These are phyloP conservation scores for Verticillium albo-atrum DNA, from an alignment of 2,329 filamentous ascomycete species.

Conservation along the genomic window DNA sequence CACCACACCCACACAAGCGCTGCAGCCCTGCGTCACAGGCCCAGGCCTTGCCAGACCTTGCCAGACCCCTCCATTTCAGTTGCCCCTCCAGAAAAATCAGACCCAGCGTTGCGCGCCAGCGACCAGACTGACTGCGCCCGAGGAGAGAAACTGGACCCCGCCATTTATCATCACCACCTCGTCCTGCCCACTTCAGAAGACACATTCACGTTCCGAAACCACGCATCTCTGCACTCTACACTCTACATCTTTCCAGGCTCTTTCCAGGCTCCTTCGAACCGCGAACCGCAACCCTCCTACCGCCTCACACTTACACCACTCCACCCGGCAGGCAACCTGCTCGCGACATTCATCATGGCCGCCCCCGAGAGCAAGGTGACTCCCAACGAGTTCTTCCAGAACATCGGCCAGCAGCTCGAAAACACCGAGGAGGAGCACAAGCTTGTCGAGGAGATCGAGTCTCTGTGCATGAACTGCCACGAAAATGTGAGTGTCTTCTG, in stretches of 20 bases:
- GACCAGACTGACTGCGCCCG: not conserved
- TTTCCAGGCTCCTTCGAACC: not conserved
- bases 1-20: not conserved
- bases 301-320: too few species aligned
- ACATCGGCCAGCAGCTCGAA: constrained; percentile 58
- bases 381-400: constrained; percentile 53
- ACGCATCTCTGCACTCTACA: not conserved
- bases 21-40: constrained; percentile 2
- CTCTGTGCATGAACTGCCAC: constrained; percentile 82
- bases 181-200: not conserved
- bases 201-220: not conserved
- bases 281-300: too few species aligned
- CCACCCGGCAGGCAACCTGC: too few species aligned
- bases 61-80: not conserved
- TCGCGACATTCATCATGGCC: constrained; percentile 31
- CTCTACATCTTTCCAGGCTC: not conserved
- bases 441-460: constrained; percentile 67
- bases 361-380: constrained; percentile 31
- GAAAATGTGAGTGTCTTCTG: constrained; percentile 57
- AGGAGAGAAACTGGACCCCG: constrained; percentile 11
- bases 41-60: not conserved
- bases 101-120: not conserved
- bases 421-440: constrained; percentile 42
- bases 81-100: constrained; percentile 20
- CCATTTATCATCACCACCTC: constrained; percentile 6